Evolutionary conservation across 352 stramenopile species (phyloP).

Genomic region (Globisporangium paddicum): DNA sequence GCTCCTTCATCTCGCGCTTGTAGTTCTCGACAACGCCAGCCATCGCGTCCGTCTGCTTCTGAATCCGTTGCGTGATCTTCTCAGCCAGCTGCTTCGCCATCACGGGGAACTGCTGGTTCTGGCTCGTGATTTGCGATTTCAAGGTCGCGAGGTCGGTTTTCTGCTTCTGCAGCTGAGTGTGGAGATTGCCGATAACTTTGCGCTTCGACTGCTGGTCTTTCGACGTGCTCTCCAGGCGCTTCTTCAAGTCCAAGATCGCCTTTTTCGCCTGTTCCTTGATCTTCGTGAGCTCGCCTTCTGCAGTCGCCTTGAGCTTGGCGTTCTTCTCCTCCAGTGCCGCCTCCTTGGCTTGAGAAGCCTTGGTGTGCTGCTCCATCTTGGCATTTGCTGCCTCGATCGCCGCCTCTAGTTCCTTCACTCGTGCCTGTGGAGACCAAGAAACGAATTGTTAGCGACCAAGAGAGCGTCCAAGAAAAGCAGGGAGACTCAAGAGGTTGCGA

Average conservation of each 20-base stretch:
- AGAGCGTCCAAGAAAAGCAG: background rate
- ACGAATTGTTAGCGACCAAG: background rate
- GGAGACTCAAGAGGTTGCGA: background rate
- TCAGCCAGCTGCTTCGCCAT: conserved; percentile 66
- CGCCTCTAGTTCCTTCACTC: conserved; percentile 35
- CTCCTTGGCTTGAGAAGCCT: conserved; percentile 38
- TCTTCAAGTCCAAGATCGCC: conserved; percentile 80
- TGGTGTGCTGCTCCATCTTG: conserved; percentile 54
- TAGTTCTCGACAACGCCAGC: conserved; percentile 87
- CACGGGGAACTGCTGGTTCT: conserved; percentile 55
- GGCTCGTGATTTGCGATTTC: conserved; percentile 43
- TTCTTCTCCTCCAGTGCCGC: conserved; percentile 58
- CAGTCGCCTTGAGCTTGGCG: conserved; percentile 71
- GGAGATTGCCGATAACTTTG: conserved; percentile 32
- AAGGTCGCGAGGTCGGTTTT: conserved; percentile 44
- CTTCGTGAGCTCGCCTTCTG: conserved; percentile 69
- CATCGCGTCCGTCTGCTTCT: conserved; percentile 76
- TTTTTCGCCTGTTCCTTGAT: conserved; percentile 89
- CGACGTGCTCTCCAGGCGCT: conserved; percentile 54
- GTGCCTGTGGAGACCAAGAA: conserved; percentile 14
- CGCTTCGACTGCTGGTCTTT: conserved; percentile 61
- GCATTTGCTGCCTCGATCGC: conserved; percentile 28
- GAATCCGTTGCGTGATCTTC: conserved; percentile 64
- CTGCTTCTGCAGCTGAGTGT: conserved; percentile 45
- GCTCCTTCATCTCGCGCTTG: conserved; percentile 85